Percentiles rank a stretch among this genome's conserved stretches.
phyloP scores from a whole-genome alignment of 805 yeast species.

The Wickerhamiella slavikovae region DNA sequence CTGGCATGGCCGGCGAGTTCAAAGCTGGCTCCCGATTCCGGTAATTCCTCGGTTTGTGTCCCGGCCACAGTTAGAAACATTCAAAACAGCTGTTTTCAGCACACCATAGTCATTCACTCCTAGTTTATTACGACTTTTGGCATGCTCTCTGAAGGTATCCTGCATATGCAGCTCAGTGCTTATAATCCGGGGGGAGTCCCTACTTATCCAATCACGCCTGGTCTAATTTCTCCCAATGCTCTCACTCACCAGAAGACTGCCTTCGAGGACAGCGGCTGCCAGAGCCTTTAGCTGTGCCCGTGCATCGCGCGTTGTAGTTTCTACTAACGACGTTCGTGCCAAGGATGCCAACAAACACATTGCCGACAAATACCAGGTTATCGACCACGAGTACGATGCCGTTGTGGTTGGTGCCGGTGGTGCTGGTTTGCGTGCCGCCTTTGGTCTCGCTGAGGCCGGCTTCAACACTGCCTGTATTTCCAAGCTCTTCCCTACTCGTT shows the following conservation, averaged over 20 bases:
- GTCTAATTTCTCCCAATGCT: constrained; percentile 3
- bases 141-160: too few species aligned
- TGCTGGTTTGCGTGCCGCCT: constrained; percentile 97
- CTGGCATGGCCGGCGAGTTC: too few species aligned
- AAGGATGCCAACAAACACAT: constrained; percentile 31
- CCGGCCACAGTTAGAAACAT: too few species aligned
- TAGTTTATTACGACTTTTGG: too few species aligned
- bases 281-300: constrained; percentile 8
- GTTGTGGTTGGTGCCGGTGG: constrained; percentile 98
- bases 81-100: too few species aligned
- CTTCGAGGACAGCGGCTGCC: not conserved
- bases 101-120: too few species aligned
- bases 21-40: too few species aligned
- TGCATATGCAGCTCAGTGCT: too few species aligned
- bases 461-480: constrained; percentile 95
- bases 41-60: too few species aligned
- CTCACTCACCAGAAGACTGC: constrained; percentile 1
- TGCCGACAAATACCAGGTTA: constrained; percentile 62
- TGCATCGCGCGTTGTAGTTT: constrained; percentile 8
- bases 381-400: constrained; percentile 97
- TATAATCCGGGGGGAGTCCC: too few species aligned
- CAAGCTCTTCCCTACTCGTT: constrained; percentile 92
- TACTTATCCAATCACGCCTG: constrained; percentile 1
- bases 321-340: constrained; percentile 20
- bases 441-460: constrained; percentile 92